Evolutionary conservation across 495 filamentous ascomycete species (phyloP).

Genomic region (Baudoinia panamericana): DNA sequence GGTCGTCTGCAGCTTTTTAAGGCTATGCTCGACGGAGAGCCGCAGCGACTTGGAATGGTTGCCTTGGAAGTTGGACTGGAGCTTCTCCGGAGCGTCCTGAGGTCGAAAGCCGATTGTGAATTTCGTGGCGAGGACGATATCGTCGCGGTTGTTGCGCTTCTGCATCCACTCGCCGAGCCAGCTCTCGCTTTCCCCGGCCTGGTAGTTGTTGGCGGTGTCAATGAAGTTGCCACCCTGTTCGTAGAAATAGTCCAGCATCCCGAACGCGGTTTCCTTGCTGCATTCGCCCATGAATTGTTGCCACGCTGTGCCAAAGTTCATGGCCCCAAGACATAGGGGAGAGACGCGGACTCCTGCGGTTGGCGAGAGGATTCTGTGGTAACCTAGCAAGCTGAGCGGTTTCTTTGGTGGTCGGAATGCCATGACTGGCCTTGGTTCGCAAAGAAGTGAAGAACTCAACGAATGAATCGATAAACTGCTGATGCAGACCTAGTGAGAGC

Average conservation of each 20-base stretch:
- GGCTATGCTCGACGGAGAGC: slow-evolving; percentile 38
- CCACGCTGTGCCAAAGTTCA: slow-evolving; percentile 18
- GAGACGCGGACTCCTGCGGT: slow-evolving; percentile 18
- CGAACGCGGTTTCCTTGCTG: slow-evolving; percentile 21
- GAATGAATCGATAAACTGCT: no score
- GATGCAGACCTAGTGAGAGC: no score
- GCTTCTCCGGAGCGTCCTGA: slow-evolving; percentile 29
- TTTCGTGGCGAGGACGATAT: slow-evolving; percentile 57
- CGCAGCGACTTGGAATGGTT: slow-evolving; percentile 51
- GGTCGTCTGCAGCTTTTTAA: slow-evolving; percentile 50
- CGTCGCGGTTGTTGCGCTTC: slow-evolving; percentile 34
- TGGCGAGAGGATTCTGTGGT: slow-evolving; percentile 21
- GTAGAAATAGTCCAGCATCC: slow-evolving; percentile 22
- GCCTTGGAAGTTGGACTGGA: slow-evolving; percentile 46
- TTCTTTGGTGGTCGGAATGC: slow-evolving; percentile 10
- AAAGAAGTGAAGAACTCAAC: no score
- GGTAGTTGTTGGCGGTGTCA: slow-evolving; percentile 47
- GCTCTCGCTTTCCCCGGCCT: slow-evolving; percentile 47
- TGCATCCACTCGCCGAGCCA: slow-evolving; percentile 66
- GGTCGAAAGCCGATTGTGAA: slow-evolving; percentile 37
- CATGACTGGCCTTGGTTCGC: no score
- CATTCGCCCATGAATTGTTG: slow-evolving; percentile 17
- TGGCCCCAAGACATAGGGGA: slow-evolving; percentile 21
- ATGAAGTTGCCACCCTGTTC: slow-evolving; percentile 25
- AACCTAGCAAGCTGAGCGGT: slow-evolving; percentile 21